Evolutionary conservation across 2,329 filamentous ascomycete genomes (phyloP), one percentile per base, ranked within the genome.

Genomic region (Ambrosiella beaveri): DNA sequence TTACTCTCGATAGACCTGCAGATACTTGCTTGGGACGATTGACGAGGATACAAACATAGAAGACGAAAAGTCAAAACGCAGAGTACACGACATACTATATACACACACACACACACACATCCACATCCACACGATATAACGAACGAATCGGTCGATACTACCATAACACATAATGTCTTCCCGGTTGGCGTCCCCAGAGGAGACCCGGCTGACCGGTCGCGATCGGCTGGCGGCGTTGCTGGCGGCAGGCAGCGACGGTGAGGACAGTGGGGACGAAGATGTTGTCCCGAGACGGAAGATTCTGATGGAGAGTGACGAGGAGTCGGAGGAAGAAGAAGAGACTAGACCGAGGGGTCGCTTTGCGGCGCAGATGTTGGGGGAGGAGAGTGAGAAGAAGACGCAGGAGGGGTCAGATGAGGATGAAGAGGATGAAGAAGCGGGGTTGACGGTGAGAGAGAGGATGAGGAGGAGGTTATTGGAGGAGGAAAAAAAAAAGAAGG

Each of bases 261-360:
- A 75, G n/a, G 67, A 69, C 11, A 61, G 54, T 3, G 57, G 19
- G 13, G 55, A 19, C 59, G 9, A 62, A 50, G 66, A 68, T 7
- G 67, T 66, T 44, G 54, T 66, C 62, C 47, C 75, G 2, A 72
- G 73, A 51, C 84, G 84, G 0, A 75, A 77, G 57, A 82, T 84
- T 27, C 77, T 4, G 3, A 4, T 27, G n/a, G 39, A 41, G 11
- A 13, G 56, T 53, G 8, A 27, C 57, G 27, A 35, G 38, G 47
- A 47, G 47, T 47, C 9, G 36, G 12, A 51, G 36, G 45, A 37
- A 13, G 15, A 52, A 49, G 66, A 68, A 7, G 54, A 66, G 63
- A 47, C 75, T 2, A 71, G 73, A 50, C 84, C 84, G 0, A 75
- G 77, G 57, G 83, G 84, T 27, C 77, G 78, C 56, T 73, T 87